Percentiles rank a stretch among this genome's conserved stretches.
Evolutionary conservation across 805 yeast genomes (phyloP).

Genomic region (Nakazawaea wickerhamii): DNA sequence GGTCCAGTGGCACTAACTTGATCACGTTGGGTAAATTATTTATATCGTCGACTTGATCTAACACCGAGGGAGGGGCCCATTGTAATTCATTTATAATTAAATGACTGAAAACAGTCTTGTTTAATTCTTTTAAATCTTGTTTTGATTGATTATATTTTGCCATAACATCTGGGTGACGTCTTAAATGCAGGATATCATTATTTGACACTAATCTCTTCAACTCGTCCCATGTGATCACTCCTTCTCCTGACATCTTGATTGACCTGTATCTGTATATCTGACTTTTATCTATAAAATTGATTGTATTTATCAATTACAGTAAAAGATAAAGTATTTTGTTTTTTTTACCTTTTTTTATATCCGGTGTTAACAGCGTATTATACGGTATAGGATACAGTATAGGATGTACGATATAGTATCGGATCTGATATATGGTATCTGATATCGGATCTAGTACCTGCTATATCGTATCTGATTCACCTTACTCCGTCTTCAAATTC

Average conservation of each 20-base stretch:
- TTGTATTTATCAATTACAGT: neutral
- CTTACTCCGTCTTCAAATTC: too few species aligned
- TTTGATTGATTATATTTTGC: slow-evolving; percentile 43
- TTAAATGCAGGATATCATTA: slow-evolving; percentile 41
- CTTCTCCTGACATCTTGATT: slow-evolving; percentile 1
- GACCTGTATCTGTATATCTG: too few species aligned
- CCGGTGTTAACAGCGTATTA: too few species aligned
- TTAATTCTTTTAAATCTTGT: slow-evolving; percentile 25
- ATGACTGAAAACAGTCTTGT: slow-evolving; percentile 41
- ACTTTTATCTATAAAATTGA: too few species aligned
- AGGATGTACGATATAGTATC: too few species aligned
- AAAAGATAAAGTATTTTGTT: too few species aligned
- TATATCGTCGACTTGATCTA: slow-evolving; percentile 19
- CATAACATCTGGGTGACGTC: slow-evolving; percentile 42
- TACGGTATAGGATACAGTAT: too few species aligned
- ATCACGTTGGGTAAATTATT: slow-evolving; percentile 19
- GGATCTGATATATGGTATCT: too few species aligned
- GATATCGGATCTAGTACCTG: too few species aligned
- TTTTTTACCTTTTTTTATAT: too few species aligned
- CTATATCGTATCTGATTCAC: too few species aligned
- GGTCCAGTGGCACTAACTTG: slow-evolving; percentile 24
- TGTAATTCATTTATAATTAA: slow-evolving; percentile 40
- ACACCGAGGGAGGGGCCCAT: slow-evolving; percentile 39
- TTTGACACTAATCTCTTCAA: slow-evolving; percentile 30
- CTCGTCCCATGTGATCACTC: slow-evolving; percentile 40